Percentiles rank a stretch among this genome's conserved stretches.
phyloP scores from a whole-genome alignment of 768 basidiomycete genomes.

The Pleurotus giganteus region DNA sequence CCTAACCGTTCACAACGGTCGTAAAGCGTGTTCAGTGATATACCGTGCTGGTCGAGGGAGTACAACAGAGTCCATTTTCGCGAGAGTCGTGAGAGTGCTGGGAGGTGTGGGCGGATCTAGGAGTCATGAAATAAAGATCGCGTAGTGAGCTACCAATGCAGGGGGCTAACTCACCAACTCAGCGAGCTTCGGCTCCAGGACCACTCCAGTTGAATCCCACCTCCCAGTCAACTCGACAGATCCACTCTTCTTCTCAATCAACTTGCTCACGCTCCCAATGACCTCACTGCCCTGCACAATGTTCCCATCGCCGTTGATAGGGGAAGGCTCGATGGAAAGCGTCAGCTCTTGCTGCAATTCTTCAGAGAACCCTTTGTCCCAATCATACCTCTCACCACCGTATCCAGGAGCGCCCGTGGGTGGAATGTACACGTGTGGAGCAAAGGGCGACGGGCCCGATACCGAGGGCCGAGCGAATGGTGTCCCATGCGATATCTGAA shows the following conservation, averaged over 20 bases:
- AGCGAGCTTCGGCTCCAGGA: constrained; percentile 55
- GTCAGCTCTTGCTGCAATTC: constrained; percentile 41
- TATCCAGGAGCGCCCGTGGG: constrained; percentile 78
- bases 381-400: constrained; percentile 54
- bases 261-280: constrained; percentile 33
- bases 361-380: constrained; percentile 68
- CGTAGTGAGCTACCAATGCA: background rate
- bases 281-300: constrained; percentile 1
- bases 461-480: constrained; percentile 46
- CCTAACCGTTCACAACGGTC: constrained; percentile 48
- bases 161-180: constrained; percentile 46
- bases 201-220: constrained; percentile 47
- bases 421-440: constrained; percentile 36
- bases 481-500: constrained; percentile 36
- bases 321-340: constrained; percentile 4
- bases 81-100: constrained; percentile 70
- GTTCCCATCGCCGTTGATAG: constrained; percentile 11
- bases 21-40: constrained; percentile 88
- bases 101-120: constrained; percentile 70
- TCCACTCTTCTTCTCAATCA: constrained; percentile 50
- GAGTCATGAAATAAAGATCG: background rate
- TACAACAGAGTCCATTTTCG: constrained; percentile 78
- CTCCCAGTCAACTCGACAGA: constrained; percentile 54
- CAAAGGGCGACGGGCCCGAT: constrained; percentile 36
- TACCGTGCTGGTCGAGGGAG: constrained; percentile 93